A percentile compares a stretch with the other conserved stretches of the same genome.
These are phyloP conservation scores for Didymella lethalis DNA, from an alignment of 2,329 filamentous ascomycete genomes.

Conservation along the genomic window DNA sequence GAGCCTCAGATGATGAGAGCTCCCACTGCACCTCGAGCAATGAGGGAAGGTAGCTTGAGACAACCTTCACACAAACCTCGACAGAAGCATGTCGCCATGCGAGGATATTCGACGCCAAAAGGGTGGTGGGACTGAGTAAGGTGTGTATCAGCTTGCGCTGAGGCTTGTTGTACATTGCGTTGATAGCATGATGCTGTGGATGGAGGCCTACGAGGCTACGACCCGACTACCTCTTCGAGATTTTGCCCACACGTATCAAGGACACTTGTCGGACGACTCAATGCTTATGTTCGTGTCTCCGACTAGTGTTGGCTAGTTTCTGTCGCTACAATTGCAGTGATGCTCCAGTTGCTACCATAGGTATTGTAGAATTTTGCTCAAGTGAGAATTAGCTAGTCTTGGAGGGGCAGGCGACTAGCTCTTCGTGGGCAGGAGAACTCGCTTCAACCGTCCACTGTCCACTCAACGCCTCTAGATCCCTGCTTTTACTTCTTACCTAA, in stretches of 20 bases:
- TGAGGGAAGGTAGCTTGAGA: constrained; percentile 3
- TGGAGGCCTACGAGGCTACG: too few species aligned
- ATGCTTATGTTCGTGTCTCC: background rate
- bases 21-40: constrained; percentile 10
- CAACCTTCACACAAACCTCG: background rate
- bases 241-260: background rate
- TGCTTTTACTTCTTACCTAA: too few species aligned
- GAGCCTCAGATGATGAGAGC: constrained; percentile 15
- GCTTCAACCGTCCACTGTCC: too few species aligned
- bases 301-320: background rate
- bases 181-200: background rate
- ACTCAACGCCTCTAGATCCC: too few species aligned
- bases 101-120: background rate
- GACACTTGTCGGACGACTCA: background rate
- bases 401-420: too few species aligned
- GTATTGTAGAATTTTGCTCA: too few species aligned
- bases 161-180: background rate
- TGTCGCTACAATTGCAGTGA: background rate
- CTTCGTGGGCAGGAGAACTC: too few species aligned
- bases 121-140: background rate
- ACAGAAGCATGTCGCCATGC: background rate
- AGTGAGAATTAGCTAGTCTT: too few species aligned
- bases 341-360: background rate
- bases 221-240: too few species aligned
- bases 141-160: background rate